A percentile compares a stretch with the other conserved stretches of the same genome.
phyloP scores from a whole-genome alignment of 352 stramenopile genomes.

The Globisporangium recalcitrans region DNA sequence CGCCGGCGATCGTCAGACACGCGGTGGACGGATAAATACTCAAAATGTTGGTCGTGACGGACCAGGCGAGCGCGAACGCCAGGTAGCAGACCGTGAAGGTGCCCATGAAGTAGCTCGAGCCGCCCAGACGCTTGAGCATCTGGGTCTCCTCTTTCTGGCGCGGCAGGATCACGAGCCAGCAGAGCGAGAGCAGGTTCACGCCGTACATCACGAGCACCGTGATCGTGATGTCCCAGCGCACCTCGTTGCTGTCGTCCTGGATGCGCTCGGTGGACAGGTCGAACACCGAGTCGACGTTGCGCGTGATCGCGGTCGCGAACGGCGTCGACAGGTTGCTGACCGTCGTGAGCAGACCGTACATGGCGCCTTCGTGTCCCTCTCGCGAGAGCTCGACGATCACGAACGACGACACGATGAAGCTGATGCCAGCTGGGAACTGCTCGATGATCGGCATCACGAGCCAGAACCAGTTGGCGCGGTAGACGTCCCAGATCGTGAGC shows the following conservation, averaged over 20 bases:
- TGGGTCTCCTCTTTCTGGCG: slow-evolving; percentile 64
- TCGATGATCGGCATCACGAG: slow-evolving; percentile 37
- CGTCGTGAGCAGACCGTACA: slow-evolving; percentile 61
- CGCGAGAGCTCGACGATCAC: slow-evolving; percentile 52
- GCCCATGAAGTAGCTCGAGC: slow-evolving; percentile 48
- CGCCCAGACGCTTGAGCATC: slow-evolving; percentile 54
- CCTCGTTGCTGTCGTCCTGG: slow-evolving; percentile 37
- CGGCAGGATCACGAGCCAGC: slow-evolving; percentile 48
- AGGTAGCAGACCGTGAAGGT: slow-evolving; percentile 37
- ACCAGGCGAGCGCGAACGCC: slow-evolving; percentile 42
- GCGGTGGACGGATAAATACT: slow-evolving; percentile 48
- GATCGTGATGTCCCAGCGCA: slow-evolving; percentile 46
- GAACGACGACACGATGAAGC: slow-evolving; percentile 55
- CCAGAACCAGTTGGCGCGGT: slow-evolving; percentile 50
- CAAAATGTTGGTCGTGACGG: slow-evolving; percentile 55
- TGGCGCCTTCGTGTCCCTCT: slow-evolving; percentile 55
- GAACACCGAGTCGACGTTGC: slow-evolving; percentile 35
- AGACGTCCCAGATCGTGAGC: slow-evolving; percentile 47
- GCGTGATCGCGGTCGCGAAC: slow-evolving; percentile 37
- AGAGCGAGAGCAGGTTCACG: slow-evolving; percentile 44
- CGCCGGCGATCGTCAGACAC: slow-evolving; percentile 53
- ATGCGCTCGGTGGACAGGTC: slow-evolving; percentile 43
- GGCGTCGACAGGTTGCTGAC: slow-evolving; percentile 48
- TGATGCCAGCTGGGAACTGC: slow-evolving; percentile 41
- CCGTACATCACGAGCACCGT: slow-evolving; percentile 50